These are phyloP conservation scores for Malassezia nana DNA, from an alignment of 1,284 basidiomycete species.

Conservation along the genomic window DNA sequence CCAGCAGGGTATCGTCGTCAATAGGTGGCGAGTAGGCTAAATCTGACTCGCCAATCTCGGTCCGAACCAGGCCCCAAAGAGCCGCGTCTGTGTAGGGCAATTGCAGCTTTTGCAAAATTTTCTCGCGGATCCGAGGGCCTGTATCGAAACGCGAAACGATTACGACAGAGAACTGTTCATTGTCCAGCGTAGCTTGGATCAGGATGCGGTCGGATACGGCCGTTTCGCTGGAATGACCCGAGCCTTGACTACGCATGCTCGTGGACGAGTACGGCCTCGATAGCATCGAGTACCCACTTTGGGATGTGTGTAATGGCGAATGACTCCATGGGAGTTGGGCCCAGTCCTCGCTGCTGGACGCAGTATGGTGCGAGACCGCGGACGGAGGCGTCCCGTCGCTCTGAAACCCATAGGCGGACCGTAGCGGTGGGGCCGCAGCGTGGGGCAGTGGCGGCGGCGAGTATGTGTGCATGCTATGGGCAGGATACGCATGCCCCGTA, in stretches of 20 bases:
- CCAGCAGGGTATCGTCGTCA: conserved; percentile 41
- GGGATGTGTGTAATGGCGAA: neutral
- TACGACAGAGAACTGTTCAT: conserved; percentile 45
- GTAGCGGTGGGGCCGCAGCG: neutral
- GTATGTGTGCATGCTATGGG: neutral
- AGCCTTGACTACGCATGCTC: conserved; percentile 7
- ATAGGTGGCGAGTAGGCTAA: conserved; percentile 28
- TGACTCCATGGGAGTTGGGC: neutral
- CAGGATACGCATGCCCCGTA: neutral
- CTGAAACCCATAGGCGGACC: neutral
- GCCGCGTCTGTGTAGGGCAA: neutral
- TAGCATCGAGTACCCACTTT: neutral
- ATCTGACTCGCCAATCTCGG: conserved; percentile 42
- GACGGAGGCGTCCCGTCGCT: neutral
- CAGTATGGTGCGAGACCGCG: neutral
- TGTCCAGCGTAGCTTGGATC: conserved; percentile 47
- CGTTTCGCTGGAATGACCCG: neutral
- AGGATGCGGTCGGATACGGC: conserved; percentile 23
- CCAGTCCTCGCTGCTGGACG: neutral
- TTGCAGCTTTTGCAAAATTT: conserved; percentile 25
- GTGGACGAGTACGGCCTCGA: conserved; percentile 5
- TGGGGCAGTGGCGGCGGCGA: neutral
- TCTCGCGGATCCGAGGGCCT: conserved; percentile 41
- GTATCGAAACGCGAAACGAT: conserved; percentile 41
- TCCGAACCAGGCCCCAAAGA: conserved; percentile 28